A percentile compares a stretch with the other conserved stretches of the same genome.
Conservation (phyloP, 257 asterid species). For the Handroanthus guayacan region DNA sequence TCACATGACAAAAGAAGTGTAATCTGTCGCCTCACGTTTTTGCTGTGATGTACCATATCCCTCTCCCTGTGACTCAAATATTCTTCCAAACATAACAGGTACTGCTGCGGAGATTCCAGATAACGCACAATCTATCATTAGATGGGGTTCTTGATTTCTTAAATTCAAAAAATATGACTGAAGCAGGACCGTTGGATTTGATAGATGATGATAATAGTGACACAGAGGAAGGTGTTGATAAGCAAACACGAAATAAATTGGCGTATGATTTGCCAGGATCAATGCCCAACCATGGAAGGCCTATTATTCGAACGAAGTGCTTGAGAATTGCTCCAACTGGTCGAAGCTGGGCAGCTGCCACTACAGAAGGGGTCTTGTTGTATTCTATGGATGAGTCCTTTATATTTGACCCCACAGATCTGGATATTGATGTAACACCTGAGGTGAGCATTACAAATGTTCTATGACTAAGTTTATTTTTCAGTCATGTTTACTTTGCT, state of each 20-base stretch:
- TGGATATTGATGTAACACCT: constrained; percentile 96
- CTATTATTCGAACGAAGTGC: constrained; percentile 84
- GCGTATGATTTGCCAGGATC: constrained; percentile 93
- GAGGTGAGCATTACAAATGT: constrained; percentile 61
- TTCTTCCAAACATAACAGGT: constrained; percentile 58
- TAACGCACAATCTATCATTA: constrained; percentile 80
- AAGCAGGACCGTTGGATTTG: constrained; percentile 89
- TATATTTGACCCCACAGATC: constrained; percentile 98
- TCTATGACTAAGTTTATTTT: constrained; percentile 17
- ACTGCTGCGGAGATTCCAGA: constrained; percentile 84
- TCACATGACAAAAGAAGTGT: not conserved
- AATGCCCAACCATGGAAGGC: constrained; percentile 88
- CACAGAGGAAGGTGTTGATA: constrained; percentile 85
- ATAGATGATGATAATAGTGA: constrained; percentile 89
- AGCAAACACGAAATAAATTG: constrained; percentile 67
- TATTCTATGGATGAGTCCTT: constrained; percentile 93
- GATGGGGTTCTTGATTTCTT: constrained; percentile 96
- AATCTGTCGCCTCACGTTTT: constrained; percentile 11
- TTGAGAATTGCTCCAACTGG: constrained; percentile 98
- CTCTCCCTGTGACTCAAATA: constrained; percentile 11
- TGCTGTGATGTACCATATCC: constrained; percentile 2
- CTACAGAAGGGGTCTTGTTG: constrained; percentile 92
- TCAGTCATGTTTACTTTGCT: not conserved
- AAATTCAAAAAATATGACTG: constrained; percentile 95
- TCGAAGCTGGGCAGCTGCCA: constrained; percentile 98